Base-by-base conservation (phyloP, 331 rosid species). In the Phaseolus coccineus region DNA sequence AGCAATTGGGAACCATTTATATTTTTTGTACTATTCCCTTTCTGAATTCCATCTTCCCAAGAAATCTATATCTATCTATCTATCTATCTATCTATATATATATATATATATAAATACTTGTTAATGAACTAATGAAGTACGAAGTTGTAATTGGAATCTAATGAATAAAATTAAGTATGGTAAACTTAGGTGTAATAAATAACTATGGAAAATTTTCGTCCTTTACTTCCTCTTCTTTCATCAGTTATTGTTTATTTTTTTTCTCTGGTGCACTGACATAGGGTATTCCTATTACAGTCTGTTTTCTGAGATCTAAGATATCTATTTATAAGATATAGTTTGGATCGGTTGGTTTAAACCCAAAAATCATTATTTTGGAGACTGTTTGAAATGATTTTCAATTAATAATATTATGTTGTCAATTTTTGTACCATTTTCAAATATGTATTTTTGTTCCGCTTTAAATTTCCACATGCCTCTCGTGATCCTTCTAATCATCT, bases 121-220 rank as follows among this genome's bases (percentile, higher is more conserved):
- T 71, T 71, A 52, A 31, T 71, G 19, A 10, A 22, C 55, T 53
- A 19, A 52, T 33, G 48, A 52, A 52, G 8, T 71, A 19, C 0
- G 0, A 31, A 7, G 35, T 35, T 67, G 25, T 53, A 39, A 40
- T 33, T 12, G 6, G 12, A 19, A 6, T 19, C 16, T 11, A 22
- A n/a, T n/a, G 31, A 31, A 71, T 71, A 4, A 71, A 71, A 33
- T 71, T 19, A 57, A 57, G 25, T 57, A 8, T 33, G 47, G 62
- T 71, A 63, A 71, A 71, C 11, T 19, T 52, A 52, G 62, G 16
- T 53, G 3, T 22, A 59, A 52, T 52, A 52, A 59, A 52, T 52
- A 52, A 52, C 2, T 35, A 10, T 12, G 50, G 51, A 1, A 11
- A 33, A n/a, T 51, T 14, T 47, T 58, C 48, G 51, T 70, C 22